Evolutionary conservation across 1,284 basidiomycete species (phyloP).

Genomic region (Leccinum solheimii): DNA sequence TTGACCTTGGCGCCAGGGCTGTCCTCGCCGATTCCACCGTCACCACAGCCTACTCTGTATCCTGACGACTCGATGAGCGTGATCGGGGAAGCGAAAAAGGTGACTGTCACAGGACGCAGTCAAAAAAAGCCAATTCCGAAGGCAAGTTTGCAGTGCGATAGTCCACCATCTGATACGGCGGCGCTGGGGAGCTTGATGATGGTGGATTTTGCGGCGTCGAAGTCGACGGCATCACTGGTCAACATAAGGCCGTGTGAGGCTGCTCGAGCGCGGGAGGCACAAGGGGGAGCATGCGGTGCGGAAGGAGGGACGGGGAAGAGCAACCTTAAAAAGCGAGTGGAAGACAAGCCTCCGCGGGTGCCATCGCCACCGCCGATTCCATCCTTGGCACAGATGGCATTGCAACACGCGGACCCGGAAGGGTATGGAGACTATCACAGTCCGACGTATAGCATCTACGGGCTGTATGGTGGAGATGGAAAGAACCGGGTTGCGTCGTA

Average conservation of each 20-base stretch:
- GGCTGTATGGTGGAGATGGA: conserved; percentile 64
- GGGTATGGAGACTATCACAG: conserved; percentile 68
- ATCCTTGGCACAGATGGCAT: conserved; percentile 72
- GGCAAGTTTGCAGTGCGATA: conserved; percentile 18
- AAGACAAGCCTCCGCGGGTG: conserved; percentile 69
- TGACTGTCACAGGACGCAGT: conserved; percentile 27
- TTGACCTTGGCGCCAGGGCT: conserved; percentile 57
- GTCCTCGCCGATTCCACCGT: conserved; percentile 42
- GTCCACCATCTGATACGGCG: conserved; percentile 44
- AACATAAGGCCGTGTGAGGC: conserved; percentile 34
- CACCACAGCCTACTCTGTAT: conserved; percentile 61
- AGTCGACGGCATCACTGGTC: conserved; percentile 36
- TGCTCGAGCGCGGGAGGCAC: conserved; percentile 19
- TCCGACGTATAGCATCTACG: conserved; percentile 79
- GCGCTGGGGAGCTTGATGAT: conserved; percentile 64
- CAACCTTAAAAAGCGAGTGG: conserved; percentile 37
- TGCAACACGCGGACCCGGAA: conserved; percentile 60
- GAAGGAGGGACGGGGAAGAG: conserved; percentile 16
- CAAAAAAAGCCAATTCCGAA: conserved; percentile 38
- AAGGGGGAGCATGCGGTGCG: conserved; percentile 6
- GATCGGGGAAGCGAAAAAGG: conserved; percentile 41
- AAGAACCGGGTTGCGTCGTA: conserved; percentile 48
- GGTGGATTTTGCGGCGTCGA: conserved; percentile 47
- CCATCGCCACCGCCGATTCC: conserved; percentile 75
- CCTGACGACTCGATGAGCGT: conserved; percentile 72